A percentile compares a stretch with the other conserved stretches of the same genome.
phyloP scores from a whole-genome alignment of 352 stramenopile genomes.

The Pythium dissimile region DNA sequence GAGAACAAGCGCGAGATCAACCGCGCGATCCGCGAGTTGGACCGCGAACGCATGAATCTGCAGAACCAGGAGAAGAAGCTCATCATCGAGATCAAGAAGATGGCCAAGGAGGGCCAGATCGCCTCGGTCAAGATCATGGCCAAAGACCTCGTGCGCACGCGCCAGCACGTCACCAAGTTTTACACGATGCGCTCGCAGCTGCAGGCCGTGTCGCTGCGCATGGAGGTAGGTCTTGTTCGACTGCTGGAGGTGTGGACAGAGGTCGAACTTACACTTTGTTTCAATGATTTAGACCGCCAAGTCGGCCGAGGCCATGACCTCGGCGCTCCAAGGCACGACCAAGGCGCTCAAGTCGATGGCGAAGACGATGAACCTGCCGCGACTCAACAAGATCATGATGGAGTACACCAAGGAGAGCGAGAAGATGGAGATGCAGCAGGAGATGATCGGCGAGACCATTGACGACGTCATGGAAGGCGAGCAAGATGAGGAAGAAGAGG shows the following conservation, averaged over 20 bases:
- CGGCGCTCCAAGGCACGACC: constrained; percentile 75
- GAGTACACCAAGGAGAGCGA: constrained; percentile 98
- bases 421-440: constrained; percentile 97
- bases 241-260: background rate
- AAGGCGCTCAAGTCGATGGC: constrained; percentile 87
- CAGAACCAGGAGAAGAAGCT: constrained; percentile 94
- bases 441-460: constrained; percentile 97
- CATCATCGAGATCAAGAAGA: constrained; percentile 97
- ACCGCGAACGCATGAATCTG: constrained; percentile 92
- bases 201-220: constrained; percentile 92
- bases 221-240: constrained; percentile 47
- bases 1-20: constrained; percentile 99
- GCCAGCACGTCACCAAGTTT: constrained; percentile 97
- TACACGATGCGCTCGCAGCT: constrained; percentile 98
- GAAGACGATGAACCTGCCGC: constrained; percentile 95
- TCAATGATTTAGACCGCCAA: constrained; percentile 90
- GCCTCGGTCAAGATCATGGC: constrained; percentile 96
- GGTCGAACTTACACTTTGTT: background rate
- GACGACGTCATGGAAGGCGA: constrained; percentile 96
- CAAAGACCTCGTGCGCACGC: constrained; percentile 94
- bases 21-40: constrained; percentile 93
- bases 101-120: constrained; percentile 96
- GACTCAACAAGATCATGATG: constrained; percentile 97
- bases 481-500: constrained; percentile 94
- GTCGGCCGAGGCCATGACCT: constrained; percentile 95